Evolutionary conservation across 2,329 filamentous ascomycete species (phyloP), one percentile per base, ranked within the genome.

Genomic region (Fusarium coicis): DNA sequence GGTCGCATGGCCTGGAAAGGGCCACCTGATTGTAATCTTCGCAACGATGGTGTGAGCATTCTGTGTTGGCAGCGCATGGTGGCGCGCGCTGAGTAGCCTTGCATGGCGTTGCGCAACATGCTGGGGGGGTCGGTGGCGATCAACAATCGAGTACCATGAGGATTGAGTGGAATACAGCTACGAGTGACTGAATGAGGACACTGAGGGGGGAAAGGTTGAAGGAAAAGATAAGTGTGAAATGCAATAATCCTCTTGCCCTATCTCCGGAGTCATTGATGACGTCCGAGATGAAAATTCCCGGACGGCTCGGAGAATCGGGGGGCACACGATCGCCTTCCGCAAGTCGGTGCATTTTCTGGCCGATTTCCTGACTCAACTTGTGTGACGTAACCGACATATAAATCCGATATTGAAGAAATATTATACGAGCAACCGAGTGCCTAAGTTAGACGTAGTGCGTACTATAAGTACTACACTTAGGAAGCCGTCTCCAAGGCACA

Each of bases 1-100:
- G 95, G 95, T 1, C 89, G 87, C 75, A 95, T 88, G 19, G 91
- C 89, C 72, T 91, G 86, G 79, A 91, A 93, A 67, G 85, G 85
- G 12, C 76, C 76, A 40, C 79, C 76, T 36, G 78, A 79, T 66
- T 81, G 81, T 60, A 81, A 64, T 64, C 74, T 74, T 63, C 79
- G 78, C 50, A 66, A 63, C 44, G 65, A 23, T 18, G 63, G 32
- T n/a, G 23, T n/a, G 89, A 89, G 79, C 90, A 92, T 69, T 84
- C 84, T 40, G 82, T 80, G 36, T 75, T 74, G 58, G 75, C 72
- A 65, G 77, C 78, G 64, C 77, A 76, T 57, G 62, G 73, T 68
- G 78, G 78, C 57, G 46, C 58, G 74, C 63, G 59, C 76, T 36
- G 74, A 64, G 56, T 74, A 56, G 63, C 73, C 73, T 62, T 74